Conservation (phyloP, 2,329 filamentous ascomycete genomes). For the Torrubiella hemipterigena region DNA sequence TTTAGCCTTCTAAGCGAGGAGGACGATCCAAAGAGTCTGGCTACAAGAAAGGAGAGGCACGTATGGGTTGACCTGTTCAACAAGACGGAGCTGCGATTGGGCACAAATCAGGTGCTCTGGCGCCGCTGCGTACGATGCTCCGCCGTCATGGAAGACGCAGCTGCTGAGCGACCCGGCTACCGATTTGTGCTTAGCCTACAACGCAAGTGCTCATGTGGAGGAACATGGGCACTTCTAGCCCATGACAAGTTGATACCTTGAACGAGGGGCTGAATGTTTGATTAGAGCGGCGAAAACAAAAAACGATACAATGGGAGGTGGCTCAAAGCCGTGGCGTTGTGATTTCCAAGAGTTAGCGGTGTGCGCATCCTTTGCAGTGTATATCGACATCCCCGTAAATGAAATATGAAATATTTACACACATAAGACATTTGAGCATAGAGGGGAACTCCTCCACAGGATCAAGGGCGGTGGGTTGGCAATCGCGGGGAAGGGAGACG, state of each 20-base stretch:
- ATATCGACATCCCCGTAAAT: too few species aligned
- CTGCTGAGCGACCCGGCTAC: conserved; percentile 33
- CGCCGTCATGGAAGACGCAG: conserved; percentile 52
- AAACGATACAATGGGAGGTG: too few species aligned
- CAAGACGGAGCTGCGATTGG: conserved; percentile 35
- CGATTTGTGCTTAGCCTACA: conserved; percentile 43
- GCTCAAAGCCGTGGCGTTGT: too few species aligned
- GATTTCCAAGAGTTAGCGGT: too few species aligned
- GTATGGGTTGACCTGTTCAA: conserved; percentile 45
- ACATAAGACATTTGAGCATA: too few species aligned
- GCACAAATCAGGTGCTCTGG: conserved; percentile 17
- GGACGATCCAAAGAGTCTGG: conserved; percentile 39
- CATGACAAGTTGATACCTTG: conserved; percentile 14
- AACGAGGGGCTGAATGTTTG: too few species aligned
- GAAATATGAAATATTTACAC: too few species aligned
- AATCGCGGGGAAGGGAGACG: too few species aligned
- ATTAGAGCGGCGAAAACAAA: too few species aligned
- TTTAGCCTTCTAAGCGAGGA: conserved; percentile 57
- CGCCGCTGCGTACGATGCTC: conserved; percentile 43
- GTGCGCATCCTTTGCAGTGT: too few species aligned
- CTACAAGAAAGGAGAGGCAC: conserved; percentile 21
- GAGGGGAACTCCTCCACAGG: too few species aligned
- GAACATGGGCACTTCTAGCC: conserved; percentile 35
- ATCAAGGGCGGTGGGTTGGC: too few species aligned
- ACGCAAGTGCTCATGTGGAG: conserved; percentile 42